phyloP scores from a whole-genome alignment of 2,329 filamentous ascomycete genomes.

The Trichoderma sp. region DNA sequence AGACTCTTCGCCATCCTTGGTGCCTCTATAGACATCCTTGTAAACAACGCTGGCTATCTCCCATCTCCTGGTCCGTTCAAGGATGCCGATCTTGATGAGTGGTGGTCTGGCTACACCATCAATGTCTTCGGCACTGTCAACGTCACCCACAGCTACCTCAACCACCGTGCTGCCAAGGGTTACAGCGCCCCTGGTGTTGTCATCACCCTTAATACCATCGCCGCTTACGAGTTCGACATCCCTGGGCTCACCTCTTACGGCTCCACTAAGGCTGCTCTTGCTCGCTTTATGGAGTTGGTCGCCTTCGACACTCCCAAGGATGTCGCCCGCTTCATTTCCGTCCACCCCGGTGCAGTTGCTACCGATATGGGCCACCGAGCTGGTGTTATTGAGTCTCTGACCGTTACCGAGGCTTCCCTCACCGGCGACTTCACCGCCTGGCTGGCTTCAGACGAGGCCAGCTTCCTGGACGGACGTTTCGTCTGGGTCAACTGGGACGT shows the following conservation, averaged over 20 bases:
- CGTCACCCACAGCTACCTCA: not conserved
- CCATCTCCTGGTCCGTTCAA: not conserved
- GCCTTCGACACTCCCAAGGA: not conserved
- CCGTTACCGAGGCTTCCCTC: not conserved
- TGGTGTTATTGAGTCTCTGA: not conserved
- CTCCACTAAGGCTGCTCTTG: not conserved
- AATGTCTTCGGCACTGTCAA: not conserved
- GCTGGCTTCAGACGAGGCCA: not conserved
- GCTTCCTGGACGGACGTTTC: not conserved
- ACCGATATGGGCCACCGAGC: not conserved
- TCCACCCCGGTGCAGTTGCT: not conserved
- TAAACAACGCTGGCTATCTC: not conserved
- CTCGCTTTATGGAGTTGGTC: not conserved
- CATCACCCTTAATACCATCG: not conserved
- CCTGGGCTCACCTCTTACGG: not conserved
- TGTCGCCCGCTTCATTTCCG: not conserved
- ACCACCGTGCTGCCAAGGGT: not conserved
- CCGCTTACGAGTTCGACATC: not conserved
- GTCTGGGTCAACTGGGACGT: conserved; percentile 8
- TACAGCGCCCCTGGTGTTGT: not conserved
- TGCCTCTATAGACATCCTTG: not conserved
- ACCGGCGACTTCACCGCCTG: not conserved
- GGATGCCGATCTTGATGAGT: not conserved
- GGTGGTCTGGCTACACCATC: not conserved
- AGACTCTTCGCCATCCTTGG: not conserved